Base-by-base conservation (phyloP, 306 rosid genomes). In the Acacia crassicarpa region DNA sequence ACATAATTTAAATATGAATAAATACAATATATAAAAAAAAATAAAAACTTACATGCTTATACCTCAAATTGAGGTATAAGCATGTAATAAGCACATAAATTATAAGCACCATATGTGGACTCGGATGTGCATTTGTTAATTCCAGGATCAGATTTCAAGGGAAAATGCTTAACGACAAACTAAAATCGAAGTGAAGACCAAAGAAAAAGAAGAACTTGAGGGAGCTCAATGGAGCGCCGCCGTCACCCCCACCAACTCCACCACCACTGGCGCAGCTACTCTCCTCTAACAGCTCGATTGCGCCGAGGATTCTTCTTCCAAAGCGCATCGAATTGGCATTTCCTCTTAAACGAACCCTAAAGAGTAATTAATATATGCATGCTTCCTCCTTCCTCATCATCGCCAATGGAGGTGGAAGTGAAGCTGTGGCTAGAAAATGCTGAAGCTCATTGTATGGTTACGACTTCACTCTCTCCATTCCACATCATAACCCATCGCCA, bases 161-260 rank as follows among this genome's bases (percentile, higher is more conserved):
- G 3, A 85, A 87, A 74, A 92, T 94, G 97, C 91, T 91, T 67
- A 81, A 70, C 91, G 91, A 25, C 94, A 97, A 25, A 76, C 86
- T 20, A 90, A 90, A 69, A 89, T 94, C 82, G 89, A 89, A 85
- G 86, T 89, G 7, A 85, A 85, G 53, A 87, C 89, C 86, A 96
- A 95, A 91, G 99, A 93, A 77, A 92, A 90, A 66, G 93, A 93
- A 48, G 97, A 95, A 82, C 90, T 93, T 85, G 98, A 93, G 69
- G 91, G 86, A 82, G 86, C 92, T 77, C 97, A 95, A 38, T 92
- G 89, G 62, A 75, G 76, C 86, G 59, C 83, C 79, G 9, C 88
- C 19, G 0, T 85, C 7, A 0, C 83, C 84, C 22, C 84, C 73
- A 2, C 86, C 7, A 35, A 35, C 40, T 1, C 82, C n/a, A 2